These are phyloP conservation scores for Suhomyces prunicola DNA, from an alignment of 805 yeast genomes.

Conservation along the genomic window DNA sequence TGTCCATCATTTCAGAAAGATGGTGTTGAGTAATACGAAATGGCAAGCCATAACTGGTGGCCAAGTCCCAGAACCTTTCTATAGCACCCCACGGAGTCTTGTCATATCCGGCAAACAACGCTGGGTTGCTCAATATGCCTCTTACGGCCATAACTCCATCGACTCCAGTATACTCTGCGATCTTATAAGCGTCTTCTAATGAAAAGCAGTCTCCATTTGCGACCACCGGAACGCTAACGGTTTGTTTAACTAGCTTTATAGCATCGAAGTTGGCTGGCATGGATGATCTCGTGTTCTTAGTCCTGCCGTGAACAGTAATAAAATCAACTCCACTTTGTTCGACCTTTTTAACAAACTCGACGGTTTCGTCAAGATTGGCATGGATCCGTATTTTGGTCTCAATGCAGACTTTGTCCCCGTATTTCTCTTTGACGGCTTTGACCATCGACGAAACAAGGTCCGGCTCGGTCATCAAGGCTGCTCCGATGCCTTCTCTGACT, in stretches of 20 bases:
- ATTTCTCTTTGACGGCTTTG: conserved; percentile 69
- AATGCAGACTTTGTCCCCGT: conserved; percentile 67
- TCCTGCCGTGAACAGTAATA: conserved; percentile 92
- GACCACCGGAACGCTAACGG: conserved; percentile 73
- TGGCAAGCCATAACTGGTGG: conserved; percentile 79
- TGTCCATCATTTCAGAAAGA: conserved; percentile 79
- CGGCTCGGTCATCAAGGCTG: conserved; percentile 85
- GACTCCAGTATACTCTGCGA: conserved; percentile 64
- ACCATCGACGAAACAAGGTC: conserved; percentile 84
- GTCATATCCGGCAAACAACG: conserved; percentile 70
- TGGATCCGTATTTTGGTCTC: conserved; percentile 94
- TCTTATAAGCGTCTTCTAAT: conserved; percentile 58
- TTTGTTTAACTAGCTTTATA: conserved; percentile 58
- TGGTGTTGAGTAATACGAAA: conserved; percentile 85
- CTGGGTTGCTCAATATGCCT: conserved; percentile 84
- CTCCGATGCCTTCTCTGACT: conserved; percentile 93
- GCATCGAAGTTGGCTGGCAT: conserved; percentile 82
- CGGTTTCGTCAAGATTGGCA: conserved; percentile 67
- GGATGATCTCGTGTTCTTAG: conserved; percentile 79
- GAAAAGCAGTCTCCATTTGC: conserved; percentile 95
- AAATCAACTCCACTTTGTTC: conserved; percentile 90
- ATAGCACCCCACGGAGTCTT: conserved; percentile 89
- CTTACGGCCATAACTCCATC: conserved; percentile 97
- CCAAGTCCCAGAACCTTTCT: conserved; percentile 77
- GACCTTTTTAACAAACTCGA: conserved; percentile 65